Percentiles rank a stretch among this genome's conserved stretches.
These are phyloP conservation scores for Maudiozyma bulderi DNA, from an alignment of 805 yeast genomes.

Conservation along the genomic window DNA sequence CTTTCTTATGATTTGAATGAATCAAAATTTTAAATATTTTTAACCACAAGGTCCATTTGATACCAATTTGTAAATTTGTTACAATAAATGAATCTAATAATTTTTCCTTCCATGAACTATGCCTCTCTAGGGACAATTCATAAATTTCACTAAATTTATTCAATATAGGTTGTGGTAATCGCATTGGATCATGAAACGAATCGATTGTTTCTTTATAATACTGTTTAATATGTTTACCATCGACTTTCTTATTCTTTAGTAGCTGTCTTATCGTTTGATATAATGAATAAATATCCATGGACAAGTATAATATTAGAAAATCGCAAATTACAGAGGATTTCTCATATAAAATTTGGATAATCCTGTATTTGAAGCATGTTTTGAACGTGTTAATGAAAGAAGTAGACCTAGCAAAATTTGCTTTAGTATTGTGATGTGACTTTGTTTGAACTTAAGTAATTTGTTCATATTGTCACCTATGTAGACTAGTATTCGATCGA, in stretches of 20 bases:
- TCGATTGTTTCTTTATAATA: background rate
- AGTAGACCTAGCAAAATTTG: background rate
- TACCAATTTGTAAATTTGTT: slow-evolving; percentile 14
- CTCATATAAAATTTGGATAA: background rate
- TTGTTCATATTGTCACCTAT: too few relatives aligned
- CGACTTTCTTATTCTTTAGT: background rate
- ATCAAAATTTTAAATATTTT: slow-evolving; percentile 10
- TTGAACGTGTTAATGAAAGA: too few relatives aligned
- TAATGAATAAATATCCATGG: slow-evolving; percentile 13
- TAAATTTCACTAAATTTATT: slow-evolving; percentile 20
- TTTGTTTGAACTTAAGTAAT: too few relatives aligned
- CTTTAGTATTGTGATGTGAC: too few relatives aligned
- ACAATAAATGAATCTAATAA: slow-evolving; percentile 16
- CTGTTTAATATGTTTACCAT: background rate
- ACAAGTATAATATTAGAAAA: slow-evolving; percentile 10
- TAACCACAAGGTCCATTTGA: slow-evolving; percentile 25
- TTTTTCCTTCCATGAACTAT: slow-evolving; percentile 12
- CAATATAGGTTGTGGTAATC: slow-evolving; percentile 10
- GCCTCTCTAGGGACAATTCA: slow-evolving; percentile 10
- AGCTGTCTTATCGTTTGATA: slow-evolving; percentile 6
- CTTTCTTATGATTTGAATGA: slow-evolving; percentile 1
- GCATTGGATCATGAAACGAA: background rate
- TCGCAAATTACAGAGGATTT: slow-evolving; percentile 5
- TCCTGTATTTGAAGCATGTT: too few relatives aligned
- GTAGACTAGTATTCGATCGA: too few relatives aligned